Percentiles rank a stretch among this genome's conserved stretches.
Conservation (phyloP, 768 basidiomycete genomes). For the Boletus pseudo-olivaceus region DNA sequence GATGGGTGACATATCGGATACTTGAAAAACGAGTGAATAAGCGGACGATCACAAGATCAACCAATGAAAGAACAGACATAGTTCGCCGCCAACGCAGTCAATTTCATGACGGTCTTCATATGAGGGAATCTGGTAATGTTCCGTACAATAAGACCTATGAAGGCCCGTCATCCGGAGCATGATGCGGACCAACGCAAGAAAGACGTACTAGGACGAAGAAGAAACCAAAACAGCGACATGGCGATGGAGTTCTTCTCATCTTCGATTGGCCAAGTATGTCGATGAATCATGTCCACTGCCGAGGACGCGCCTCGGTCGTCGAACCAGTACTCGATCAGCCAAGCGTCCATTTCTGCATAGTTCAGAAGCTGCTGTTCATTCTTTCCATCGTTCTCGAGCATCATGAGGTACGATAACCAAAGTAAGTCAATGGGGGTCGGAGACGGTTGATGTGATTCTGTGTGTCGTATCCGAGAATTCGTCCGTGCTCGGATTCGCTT, state of each 20-base stretch:
- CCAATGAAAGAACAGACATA: constrained; percentile 37
- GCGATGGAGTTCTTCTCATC: constrained; percentile 53
- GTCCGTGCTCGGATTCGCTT: constrained; percentile 49
- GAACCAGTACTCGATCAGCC: constrained; percentile 70
- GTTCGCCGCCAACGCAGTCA: constrained; percentile 68
- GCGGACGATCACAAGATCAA: neutral
- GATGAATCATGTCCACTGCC: constrained; percentile 39
- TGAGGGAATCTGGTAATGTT: constrained; percentile 40
- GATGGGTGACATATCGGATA: constrained; percentile 55
- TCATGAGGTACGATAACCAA: constrained; percentile 69
- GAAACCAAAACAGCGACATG: constrained; percentile 80
- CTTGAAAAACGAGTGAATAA: constrained; percentile 35
- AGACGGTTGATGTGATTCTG: constrained; percentile 23
- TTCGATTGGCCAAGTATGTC: constrained; percentile 55
- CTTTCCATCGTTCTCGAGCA: constrained; percentile 77
- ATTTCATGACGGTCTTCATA: constrained; percentile 50
- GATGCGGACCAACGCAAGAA: neutral
- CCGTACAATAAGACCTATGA: constrained; percentile 46
- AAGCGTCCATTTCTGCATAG: constrained; percentile 58
- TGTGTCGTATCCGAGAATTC: constrained; percentile 13
- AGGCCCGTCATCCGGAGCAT: constrained; percentile 1
- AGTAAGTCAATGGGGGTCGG: constrained; percentile 41
- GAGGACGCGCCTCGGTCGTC: constrained; percentile 53
- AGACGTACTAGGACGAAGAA: constrained; percentile 56
- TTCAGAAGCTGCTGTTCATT: constrained; percentile 70